These are phyloP conservation scores for Gossypium laxum DNA, from an alignment of 441 rosid genomes.

Conservation along the genomic window DNA sequence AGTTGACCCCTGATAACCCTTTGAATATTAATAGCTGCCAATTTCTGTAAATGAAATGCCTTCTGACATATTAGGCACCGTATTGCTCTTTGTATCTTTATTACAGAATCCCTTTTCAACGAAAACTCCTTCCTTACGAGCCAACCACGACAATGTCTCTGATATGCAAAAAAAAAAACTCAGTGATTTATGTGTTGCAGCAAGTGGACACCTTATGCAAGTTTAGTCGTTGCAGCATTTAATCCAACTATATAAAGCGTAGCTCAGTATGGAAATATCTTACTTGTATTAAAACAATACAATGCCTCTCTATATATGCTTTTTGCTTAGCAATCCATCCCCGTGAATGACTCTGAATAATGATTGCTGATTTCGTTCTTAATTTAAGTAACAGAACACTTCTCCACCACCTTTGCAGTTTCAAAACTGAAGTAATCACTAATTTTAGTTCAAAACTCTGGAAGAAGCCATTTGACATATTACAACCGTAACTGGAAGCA, in stretches of 20 bases:
- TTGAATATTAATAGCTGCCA: slow-evolving; percentile 57
- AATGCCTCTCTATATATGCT: slow-evolving; percentile 33
- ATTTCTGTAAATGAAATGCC: slow-evolving; percentile 25
- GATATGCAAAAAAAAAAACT: slow-evolving; percentile 10
- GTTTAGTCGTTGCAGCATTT: not conserved
- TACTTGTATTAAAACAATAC: slow-evolving; percentile 16
- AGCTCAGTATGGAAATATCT: not conserved
- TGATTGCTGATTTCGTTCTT: slow-evolving; percentile 40
- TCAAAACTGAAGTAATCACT: slow-evolving; percentile 27
- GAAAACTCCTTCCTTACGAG: slow-evolving; percentile 40
- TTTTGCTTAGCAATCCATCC: slow-evolving; percentile 45
- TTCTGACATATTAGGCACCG: slow-evolving; percentile 33
- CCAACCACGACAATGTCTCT: slow-evolving; percentile 60
- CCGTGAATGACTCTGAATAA: slow-evolving; percentile 52
- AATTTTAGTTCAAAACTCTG: slow-evolving; percentile 26
- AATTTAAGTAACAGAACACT: slow-evolving; percentile 29
- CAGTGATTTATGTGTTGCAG: not conserved
- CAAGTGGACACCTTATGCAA: not conserved
- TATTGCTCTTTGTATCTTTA: slow-evolving; percentile 47
- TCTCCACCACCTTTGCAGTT: slow-evolving; percentile 90
- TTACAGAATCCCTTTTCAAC: slow-evolving; percentile 34
- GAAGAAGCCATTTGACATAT: slow-evolving; percentile 19
- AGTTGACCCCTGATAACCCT: slow-evolving; percentile 42
- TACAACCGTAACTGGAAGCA: slow-evolving; percentile 8
- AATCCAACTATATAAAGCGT: not conserved